Evolutionary conservation across 148 eudicot species (phyloP), one percentile per base, ranked within the genome.

Genomic region (Rhododendron henanense): DNA sequence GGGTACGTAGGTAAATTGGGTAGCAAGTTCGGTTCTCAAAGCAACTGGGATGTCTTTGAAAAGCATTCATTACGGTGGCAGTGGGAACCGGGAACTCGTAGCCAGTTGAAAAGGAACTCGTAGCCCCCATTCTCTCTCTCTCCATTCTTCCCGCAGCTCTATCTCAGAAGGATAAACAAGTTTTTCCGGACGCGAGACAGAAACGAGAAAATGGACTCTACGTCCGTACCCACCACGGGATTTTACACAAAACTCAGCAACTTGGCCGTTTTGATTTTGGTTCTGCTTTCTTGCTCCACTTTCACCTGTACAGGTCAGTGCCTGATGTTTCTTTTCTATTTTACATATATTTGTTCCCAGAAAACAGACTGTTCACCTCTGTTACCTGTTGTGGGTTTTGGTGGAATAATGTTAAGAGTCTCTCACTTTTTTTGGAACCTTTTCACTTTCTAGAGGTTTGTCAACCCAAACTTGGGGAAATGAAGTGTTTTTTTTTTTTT

Each of bases 291-390:
- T 28, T 87, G 73, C 88, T 88, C 86, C 25, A 35, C 85, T 83
- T 79, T 90, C 71, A 90, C 88, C 83, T 81, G 87, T 5, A 84
- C 89, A 59, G 93, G 93, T 85, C 81, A 87, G 25, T 86, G 39
- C 80, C 86, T 81, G 35, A 55, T 31, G 37, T 71, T 28, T 71
- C 18, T 76, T 67, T 48, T 63, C 28, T 37, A 11, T 39, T 6
- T 39, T 81, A 28, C 8, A 16, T 83, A 10, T 25, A 18, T 16
- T 33, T 31, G 7, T 76, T 37, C 6, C 48, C 19, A 41, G 44
- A 41, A 41, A 41, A 41, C 44, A 39, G 35, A 16, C 3, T 37
- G n/a, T 37, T 77, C 25, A 16, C 50, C 37, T 41, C n/a, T 39
- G 80, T 39, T 77, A 11, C 41, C 50, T 18, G 50, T 77, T 41